phyloP scores from a whole-genome alignment of 2,329 filamentous ascomycete species.

The Fonsecaea erecta region DNA sequence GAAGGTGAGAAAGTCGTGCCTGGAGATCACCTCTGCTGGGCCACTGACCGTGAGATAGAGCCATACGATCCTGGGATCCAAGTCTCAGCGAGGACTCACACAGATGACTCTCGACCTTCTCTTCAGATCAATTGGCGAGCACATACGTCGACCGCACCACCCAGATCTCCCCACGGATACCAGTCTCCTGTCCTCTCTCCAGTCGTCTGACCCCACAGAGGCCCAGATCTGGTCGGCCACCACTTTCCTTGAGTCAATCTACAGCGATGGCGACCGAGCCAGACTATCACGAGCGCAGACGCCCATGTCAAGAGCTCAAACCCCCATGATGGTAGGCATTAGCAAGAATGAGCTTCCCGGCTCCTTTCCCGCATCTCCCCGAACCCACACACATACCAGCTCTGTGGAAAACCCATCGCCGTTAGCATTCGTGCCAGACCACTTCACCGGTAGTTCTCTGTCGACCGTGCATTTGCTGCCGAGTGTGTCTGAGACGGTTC shows the following conservation, averaged over 20 bases:
- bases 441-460: conserved; percentile 13
- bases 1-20: conserved; percentile 66
- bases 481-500: conserved; percentile 9
- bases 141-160: conserved; percentile 66
- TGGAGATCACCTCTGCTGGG: background rate
- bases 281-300: conserved; percentile 69
- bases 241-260: conserved; percentile 78
- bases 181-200: conserved; percentile 72
- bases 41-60: conserved; percentile 61
- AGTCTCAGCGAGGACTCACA: conserved; percentile 82
- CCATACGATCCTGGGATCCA: conserved; percentile 91
- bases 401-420: background rate
- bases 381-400: conserved; percentile 3
- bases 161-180: conserved; percentile 57
- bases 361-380: conserved; percentile 27
- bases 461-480: conserved; percentile 14
- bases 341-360: conserved; percentile 43
- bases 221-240: conserved; percentile 74
- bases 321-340: conserved; percentile 51
- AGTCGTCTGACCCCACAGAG: conserved; percentile 78
- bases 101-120: conserved; percentile 90
- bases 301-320: conserved; percentile 61
- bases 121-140: conserved; percentile 77
- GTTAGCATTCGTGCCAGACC: conserved; percentile 14
- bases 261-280: conserved; percentile 65